phyloP scores from a whole-genome alignment of 805 yeast species.

The Isabelozyma pseudorhagii region DNA sequence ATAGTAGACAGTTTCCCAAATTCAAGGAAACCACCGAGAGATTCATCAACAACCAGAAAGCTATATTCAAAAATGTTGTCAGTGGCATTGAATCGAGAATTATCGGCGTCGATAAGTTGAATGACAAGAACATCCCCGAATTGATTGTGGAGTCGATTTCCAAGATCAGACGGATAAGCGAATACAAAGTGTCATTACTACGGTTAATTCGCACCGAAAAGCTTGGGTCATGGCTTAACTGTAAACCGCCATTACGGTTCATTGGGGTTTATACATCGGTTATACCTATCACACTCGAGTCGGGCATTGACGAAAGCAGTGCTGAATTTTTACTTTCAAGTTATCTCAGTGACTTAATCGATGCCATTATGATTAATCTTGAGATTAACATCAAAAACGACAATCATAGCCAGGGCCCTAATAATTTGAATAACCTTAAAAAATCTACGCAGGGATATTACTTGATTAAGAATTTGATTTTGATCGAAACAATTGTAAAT shows the following conservation, averaged over 20 bases:
- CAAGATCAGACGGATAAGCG: constrained; percentile 60
- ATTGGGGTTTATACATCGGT: constrained; percentile 47
- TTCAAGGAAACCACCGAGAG: constrained; percentile 10
- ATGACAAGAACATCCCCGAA: constrained; percentile 70
- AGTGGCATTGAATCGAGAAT: constrained; percentile 53
- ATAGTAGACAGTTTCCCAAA: constrained; percentile 6
- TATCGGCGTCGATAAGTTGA: constrained; percentile 40
- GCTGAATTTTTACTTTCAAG: constrained; percentile 56
- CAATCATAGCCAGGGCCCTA: neutral
- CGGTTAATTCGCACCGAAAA: constrained; percentile 48
- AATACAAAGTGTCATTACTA: constrained; percentile 51
- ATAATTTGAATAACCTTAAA: constrained; percentile 10
- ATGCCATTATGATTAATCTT: constrained; percentile 61
- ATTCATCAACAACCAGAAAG: constrained; percentile 19
- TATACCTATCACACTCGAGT: constrained; percentile 29
- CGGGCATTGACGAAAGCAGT: constrained; percentile 38
- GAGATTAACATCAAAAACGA: constrained; percentile 53
- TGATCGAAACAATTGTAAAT: constrained; percentile 71
- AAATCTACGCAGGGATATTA: constrained; percentile 64
- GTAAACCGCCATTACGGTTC: constrained; percentile 51
- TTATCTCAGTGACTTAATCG: constrained; percentile 75
- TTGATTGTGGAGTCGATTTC: constrained; percentile 72
- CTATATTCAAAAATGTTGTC: constrained; percentile 56
- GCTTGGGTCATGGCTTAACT: constrained; percentile 68
- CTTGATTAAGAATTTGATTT: constrained; percentile 64